A percentile compares a stretch with the other conserved stretches of the same genome.
These are phyloP conservation scores for Fusarium euwallaceae DNA, from an alignment of 2,329 filamentous ascomycete species.

Conservation along the genomic window DNA sequence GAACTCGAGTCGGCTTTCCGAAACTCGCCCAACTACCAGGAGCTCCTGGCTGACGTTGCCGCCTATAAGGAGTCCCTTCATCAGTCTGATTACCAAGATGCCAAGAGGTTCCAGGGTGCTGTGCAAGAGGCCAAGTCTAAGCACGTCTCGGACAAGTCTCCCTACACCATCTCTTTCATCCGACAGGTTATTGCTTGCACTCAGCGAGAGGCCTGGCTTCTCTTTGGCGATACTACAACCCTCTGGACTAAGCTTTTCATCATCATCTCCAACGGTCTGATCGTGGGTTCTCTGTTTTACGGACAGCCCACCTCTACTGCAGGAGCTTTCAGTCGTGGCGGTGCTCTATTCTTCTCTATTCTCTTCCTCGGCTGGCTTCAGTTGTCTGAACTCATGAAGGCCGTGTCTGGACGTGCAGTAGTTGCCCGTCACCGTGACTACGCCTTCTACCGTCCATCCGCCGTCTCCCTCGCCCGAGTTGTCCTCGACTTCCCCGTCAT, in stretches of 20 bases:
- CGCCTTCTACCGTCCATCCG: conserved; percentile 66
- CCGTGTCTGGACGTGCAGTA: conserved; percentile 77
- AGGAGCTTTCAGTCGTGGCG: conserved; percentile 71
- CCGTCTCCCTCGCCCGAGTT: conserved; percentile 67
- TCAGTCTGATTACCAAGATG: conserved; percentile 69
- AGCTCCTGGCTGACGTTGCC: conserved; percentile 70
- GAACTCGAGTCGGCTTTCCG: conserved; percentile 77
- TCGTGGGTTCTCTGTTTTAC: conserved; percentile 85
- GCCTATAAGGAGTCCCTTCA: conserved; percentile 59
- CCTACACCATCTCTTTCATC: conserved; percentile 81
- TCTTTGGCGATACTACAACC: conserved; percentile 80
- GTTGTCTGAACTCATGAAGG: conserved; percentile 82
- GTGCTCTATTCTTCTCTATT: conserved; percentile 63
- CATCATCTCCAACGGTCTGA: conserved; percentile 78
- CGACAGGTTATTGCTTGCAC: conserved; percentile 78
- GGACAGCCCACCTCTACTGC: conserved; percentile 69
- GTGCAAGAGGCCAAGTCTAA: conserved; percentile 79
- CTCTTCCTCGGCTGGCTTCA: conserved; percentile 75
- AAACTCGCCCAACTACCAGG: conserved; percentile 70
- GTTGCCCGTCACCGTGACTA: conserved; percentile 61
- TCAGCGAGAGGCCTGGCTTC: conserved; percentile 81
- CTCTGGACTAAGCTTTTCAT: conserved; percentile 85
- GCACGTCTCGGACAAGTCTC: conserved; percentile 75
- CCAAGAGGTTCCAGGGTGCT: conserved; percentile 74
- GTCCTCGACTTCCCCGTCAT: conserved; percentile 71